Conservation (phyloP, 1,139 yeast species). For the Debaryomyces udenii region DNA sequence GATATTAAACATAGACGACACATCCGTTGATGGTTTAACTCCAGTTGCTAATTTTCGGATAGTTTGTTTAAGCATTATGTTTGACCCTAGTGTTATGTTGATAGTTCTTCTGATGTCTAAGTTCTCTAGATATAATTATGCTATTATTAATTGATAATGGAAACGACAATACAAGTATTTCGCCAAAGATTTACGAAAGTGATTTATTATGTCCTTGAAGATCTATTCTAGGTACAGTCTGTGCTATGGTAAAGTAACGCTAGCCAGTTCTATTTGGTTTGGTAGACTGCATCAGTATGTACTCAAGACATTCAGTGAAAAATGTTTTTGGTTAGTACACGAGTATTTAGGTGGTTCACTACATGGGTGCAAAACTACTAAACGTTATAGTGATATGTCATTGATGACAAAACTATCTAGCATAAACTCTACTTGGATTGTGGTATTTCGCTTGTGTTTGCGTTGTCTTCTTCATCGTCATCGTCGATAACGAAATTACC, state of each 20-base stretch:
- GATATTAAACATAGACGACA: conserved; percentile 25
- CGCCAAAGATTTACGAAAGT: no score
- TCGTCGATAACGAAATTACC: conserved; percentile 44
- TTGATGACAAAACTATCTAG: conserved; percentile 1
- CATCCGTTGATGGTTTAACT: conserved; percentile 18
- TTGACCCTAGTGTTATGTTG: background rate
- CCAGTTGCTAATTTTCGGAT: conserved; percentile 39
- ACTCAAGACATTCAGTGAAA: conserved; percentile 4
- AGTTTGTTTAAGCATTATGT: conserved; percentile 21
- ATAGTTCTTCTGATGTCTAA: no score
- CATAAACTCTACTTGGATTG: background rate
- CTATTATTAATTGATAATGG: background rate
- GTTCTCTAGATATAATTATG: background rate
- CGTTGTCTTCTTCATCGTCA: conserved; percentile 41
- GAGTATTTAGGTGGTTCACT: background rate
- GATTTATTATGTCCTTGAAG: no score
- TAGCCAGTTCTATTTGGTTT: background rate
- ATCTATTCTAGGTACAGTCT: no score
- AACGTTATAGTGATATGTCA: no score
- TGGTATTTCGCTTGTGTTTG: background rate
- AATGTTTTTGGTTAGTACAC: conserved; percentile 3
- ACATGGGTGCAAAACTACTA: conserved; percentile 6
- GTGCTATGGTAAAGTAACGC: background rate
- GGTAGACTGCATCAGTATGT: background rate
- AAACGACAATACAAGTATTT: no score